phyloP scores from a whole-genome alignment of 768 basidiomycete species.

The Dentipellis fragilis region DNA sequence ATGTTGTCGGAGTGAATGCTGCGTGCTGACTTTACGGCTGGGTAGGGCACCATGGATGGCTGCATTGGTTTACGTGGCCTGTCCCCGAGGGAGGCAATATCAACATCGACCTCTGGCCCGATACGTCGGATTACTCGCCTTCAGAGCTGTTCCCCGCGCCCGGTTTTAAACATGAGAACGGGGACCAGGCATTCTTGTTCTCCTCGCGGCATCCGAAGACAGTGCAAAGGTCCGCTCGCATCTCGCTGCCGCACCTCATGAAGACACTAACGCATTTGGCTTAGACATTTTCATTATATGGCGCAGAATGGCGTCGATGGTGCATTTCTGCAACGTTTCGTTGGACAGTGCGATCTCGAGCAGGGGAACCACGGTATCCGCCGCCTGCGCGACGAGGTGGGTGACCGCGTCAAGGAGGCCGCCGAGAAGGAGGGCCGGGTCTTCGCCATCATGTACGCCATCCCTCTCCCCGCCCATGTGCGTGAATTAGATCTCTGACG shows the following conservation, averaged over 20 bases:
- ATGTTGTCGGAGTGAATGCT: background rate
- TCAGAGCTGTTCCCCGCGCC: conserved; percentile 64
- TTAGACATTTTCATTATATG: conserved; percentile 77
- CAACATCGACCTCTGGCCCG: conserved; percentile 75
- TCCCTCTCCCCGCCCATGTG: background rate
- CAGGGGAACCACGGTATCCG: conserved; percentile 45
- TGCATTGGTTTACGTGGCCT: conserved; percentile 74
- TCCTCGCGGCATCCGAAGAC: conserved; percentile 71
- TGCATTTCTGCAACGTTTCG: conserved; percentile 73
- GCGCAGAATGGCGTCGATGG: conserved; percentile 73
- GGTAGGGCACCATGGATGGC: conserved; percentile 72
- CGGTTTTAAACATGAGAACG: conserved; percentile 47
- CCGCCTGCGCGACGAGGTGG: conserved; percentile 62
- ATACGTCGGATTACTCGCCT: conserved; percentile 57
- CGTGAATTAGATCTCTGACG: background rate
- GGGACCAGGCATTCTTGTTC: conserved; percentile 60
- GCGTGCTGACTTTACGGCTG: background rate
- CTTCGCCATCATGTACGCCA: conserved; percentile 71
- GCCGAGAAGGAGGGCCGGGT: conserved; percentile 76
- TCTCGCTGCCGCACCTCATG: background rate
- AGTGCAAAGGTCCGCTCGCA: conserved; percentile 40
- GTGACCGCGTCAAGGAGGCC: conserved; percentile 60
- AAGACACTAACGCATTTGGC: background rate
- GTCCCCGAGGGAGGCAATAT: conserved; percentile 60
- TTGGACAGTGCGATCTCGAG: conserved; percentile 51